Evolutionary conservation across 179 eudicot species (phyloP), one percentile per base, ranked within the genome.

Genomic region (Drosera spatulata): DNA sequence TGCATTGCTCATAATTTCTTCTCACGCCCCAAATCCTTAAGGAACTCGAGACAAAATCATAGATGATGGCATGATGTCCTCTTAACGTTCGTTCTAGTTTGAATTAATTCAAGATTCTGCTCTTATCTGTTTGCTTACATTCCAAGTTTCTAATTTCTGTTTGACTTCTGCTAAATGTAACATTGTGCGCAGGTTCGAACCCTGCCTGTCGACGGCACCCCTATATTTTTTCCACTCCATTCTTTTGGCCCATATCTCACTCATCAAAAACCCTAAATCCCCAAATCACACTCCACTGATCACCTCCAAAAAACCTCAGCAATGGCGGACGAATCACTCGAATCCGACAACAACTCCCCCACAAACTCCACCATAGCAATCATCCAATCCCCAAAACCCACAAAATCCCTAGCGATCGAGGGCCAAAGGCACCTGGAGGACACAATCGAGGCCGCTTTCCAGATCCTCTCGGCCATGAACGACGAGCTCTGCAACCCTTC

Each of bases 121-220:
- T n/a, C n/a, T n/a, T n/a, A n/a, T n/a, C n/a, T n/a, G n/a, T n/a
- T n/a, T n/a, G n/a, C n/a, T n/a, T n/a, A n/a, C n/a, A n/a, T n/a
- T n/a, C n/a, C n/a, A n/a, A n/a, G n/a, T n/a, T n/a, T n/a, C n/a
- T n/a, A n/a, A n/a, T n/a, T n/a, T n/a, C n/a, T n/a, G n/a, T n/a
- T n/a, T n/a, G n/a, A n/a, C n/a, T n/a, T n/a, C n/a, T n/a, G n/a
- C n/a, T n/a, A n/a, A n/a, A n/a, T n/a, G n/a, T n/a, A n/a, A n/a
- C n/a, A n/a, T n/a, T n/a, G n/a, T 87, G 89, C 96, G 96, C 87
- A 88, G 89, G 89, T 87, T 87, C 87, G 93, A 87, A 77, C 87
- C 93, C 93, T 85, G 89, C 96, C 96, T 85, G 88, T 85, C 82
- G 89, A 85, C 96, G 88, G 8, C 13, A 46, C 33, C 0, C 1